phyloP scores from a whole-genome alignment of 2,329 filamentous ascomycete species.

The Phaeosphaeria sp. region DNA sequence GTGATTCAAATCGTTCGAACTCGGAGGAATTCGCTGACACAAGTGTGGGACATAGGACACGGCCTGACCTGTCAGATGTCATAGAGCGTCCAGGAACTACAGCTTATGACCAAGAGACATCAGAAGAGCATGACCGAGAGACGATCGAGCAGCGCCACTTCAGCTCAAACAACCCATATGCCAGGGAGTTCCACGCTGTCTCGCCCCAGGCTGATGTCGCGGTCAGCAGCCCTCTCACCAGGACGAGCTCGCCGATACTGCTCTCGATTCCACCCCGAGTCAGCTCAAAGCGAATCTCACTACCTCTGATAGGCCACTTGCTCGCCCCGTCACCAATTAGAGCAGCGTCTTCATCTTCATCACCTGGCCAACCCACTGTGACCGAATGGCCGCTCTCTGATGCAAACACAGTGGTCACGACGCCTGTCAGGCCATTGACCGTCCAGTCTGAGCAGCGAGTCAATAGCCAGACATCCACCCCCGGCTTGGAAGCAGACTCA shows the following conservation, averaged over 20 bases:
- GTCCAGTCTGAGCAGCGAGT: background rate
- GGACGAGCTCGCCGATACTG: background rate
- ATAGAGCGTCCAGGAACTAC: background rate
- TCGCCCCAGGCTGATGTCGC: slow-evolving; percentile 13
- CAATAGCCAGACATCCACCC: background rate
- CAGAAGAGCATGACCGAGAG: background rate
- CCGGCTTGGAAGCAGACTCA: background rate
- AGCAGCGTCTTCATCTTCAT: background rate
- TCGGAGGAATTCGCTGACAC: slow-evolving; percentile 2
- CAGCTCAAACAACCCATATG: slow-evolving; percentile 8
- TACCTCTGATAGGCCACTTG: slow-evolving; percentile 4
- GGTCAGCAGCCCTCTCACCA: slow-evolving; percentile 11
- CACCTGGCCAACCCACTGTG: background rate
- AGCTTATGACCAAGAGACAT: background rate
- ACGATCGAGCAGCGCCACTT: slow-evolving; percentile 1
- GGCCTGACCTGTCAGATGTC: background rate
- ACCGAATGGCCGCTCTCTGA: background rate
- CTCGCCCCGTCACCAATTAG: background rate
- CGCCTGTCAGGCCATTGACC: background rate
- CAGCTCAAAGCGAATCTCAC: slow-evolving; percentile 24
- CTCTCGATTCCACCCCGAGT: slow-evolving; percentile 18
- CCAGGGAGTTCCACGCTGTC: slow-evolving; percentile 15
- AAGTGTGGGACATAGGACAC: background rate
- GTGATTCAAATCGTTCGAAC: slow-evolving; percentile 7
- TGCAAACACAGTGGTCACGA: background rate